A percentile compares a stretch with the other conserved stretches of the same genome.
These are phyloP conservation scores for Diaporthe australafricana DNA, from an alignment of 2,329 filamentous ascomycete species.

Conservation along the genomic window DNA sequence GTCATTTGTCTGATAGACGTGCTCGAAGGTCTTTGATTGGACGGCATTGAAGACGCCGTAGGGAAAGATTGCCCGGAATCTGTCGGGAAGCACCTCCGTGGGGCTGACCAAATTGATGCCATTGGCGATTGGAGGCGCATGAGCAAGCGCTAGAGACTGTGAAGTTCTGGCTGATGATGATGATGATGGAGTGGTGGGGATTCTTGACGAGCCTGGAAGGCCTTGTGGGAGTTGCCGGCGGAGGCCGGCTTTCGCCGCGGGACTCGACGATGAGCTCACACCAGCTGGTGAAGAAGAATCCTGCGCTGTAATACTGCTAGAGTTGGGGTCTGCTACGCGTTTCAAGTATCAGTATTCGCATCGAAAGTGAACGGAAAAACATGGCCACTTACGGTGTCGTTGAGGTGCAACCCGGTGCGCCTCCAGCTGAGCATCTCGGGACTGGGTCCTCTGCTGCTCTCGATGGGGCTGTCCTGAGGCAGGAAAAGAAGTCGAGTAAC, in stretches of 20 bases:
- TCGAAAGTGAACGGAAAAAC: background rate
- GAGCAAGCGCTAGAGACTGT: conserved; percentile 16
- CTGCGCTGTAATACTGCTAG: background rate
- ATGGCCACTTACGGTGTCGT: background rate
- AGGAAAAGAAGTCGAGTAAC: background rate
- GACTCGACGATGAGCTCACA: conserved; percentile 7
- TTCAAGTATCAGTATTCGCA: background rate
- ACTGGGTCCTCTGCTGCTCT: background rate
- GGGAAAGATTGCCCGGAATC: conserved; percentile 75
- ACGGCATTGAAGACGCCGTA: conserved; percentile 84
- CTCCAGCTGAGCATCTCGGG: background rate
- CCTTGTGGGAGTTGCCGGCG: conserved; percentile 3
- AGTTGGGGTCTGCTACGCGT: background rate
- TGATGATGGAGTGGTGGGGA: background rate
- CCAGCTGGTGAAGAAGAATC: conserved; percentile 6
- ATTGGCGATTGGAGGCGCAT: conserved; percentile 50
- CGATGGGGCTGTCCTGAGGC: background rate
- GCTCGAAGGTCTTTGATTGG: conserved; percentile 81
- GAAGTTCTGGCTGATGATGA: background rate
- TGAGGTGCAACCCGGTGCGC: background rate
- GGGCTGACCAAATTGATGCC: conserved; percentile 55
- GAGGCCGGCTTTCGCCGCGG: conserved; percentile 15
- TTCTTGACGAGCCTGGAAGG: background rate
- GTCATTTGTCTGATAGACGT: conserved; percentile 74
- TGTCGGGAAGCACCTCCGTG: conserved; percentile 72